Percentiles rank a stretch among this genome's conserved stretches.
These are phyloP conservation scores for Bacidia rubella DNA, from an alignment of 495 filamentous ascomycete species.

Conservation along the genomic window DNA sequence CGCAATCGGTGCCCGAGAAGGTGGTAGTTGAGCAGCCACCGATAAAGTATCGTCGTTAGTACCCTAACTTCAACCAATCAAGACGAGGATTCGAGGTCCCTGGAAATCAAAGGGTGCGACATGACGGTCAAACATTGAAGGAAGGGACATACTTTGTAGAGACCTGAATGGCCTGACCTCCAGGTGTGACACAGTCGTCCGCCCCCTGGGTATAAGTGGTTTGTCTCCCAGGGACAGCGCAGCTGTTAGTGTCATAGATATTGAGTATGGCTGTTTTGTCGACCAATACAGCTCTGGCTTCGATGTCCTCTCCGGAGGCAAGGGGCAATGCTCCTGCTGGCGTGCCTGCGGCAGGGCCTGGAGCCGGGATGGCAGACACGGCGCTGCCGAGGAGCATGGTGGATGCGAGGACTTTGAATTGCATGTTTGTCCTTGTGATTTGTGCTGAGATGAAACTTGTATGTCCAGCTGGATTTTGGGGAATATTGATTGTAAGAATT, in stretches of 20 bases:
- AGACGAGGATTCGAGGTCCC: too few relatives aligned
- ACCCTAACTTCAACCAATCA: too few relatives aligned
- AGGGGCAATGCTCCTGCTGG: too few relatives aligned
- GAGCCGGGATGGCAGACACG: too few relatives aligned
- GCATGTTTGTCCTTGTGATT: too few relatives aligned
- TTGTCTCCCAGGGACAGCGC: background rate
- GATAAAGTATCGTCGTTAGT: too few relatives aligned
- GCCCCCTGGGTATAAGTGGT: background rate
- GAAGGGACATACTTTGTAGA: background rate
- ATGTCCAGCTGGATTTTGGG: too few relatives aligned
- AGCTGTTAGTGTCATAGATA: background rate
- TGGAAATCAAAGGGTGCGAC: background rate
- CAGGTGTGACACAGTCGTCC: background rate
- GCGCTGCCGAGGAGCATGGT: too few relatives aligned
- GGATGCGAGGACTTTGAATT: too few relatives aligned
- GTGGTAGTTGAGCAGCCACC: background rate
- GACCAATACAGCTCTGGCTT: background rate
- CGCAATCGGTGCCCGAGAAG: background rate
- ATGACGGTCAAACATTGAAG: background rate
- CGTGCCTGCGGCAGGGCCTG: too few relatives aligned
- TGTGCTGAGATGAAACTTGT: too few relatives aligned
- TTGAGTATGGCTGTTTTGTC: background rate
- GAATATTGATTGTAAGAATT: too few relatives aligned
- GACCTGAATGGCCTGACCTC: background rate
- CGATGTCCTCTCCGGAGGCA: background rate